Percentiles rank a stretch among this genome's conserved stretches.
These are phyloP conservation scores for Candida montana DNA, from an alignment of 805 yeast genomes.

Conservation along the genomic window DNA sequence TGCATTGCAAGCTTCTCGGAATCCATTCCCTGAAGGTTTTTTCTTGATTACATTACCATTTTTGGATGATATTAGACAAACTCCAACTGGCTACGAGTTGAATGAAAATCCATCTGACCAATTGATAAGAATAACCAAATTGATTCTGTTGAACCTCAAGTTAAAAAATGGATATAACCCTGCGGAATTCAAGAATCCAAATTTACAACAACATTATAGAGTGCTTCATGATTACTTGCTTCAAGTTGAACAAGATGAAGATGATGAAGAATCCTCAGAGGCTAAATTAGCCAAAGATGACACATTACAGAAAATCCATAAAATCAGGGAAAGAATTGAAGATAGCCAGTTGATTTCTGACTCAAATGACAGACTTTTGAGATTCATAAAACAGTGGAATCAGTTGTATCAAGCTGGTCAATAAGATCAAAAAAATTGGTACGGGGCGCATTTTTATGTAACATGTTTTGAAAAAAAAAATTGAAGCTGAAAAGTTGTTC, in stretches of 20 bases:
- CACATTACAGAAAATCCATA: conserved; percentile 26
- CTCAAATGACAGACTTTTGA: conserved; percentile 18
- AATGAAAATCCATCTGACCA: conserved; percentile 7
- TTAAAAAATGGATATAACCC: conserved; percentile 51
- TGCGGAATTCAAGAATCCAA: conserved; percentile 55
- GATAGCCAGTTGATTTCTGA: conserved; percentile 20
- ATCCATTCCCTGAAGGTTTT: conserved; percentile 50
- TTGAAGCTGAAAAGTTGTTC: background rate
- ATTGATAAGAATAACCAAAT: conserved; percentile 18
- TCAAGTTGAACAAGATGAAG: conserved; percentile 39
- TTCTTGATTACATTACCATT: conserved; percentile 66
- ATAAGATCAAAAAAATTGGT: background rate
- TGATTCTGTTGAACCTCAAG: conserved; percentile 32
- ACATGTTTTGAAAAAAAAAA: background rate
- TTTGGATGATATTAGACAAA: conserved; percentile 64
- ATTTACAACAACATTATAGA: conserved; percentile 60
- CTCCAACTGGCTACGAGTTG: conserved; percentile 39
- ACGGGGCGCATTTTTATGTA: background rate
- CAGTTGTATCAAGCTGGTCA: conserved; percentile 19
- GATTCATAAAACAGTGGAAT: conserved; percentile 31
- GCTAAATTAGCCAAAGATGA: conserved; percentile 28
- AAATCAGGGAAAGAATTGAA: conserved; percentile 26
- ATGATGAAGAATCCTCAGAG: conserved; percentile 7
- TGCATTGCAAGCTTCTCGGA: conserved; percentile 49
- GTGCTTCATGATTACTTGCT: conserved; percentile 60